Percentiles rank a stretch among this genome's conserved stretches.
phyloP scores from a whole-genome alignment of 2,329 filamentous ascomycete genomes.

The Ascocoryne sarcoides region DNA sequence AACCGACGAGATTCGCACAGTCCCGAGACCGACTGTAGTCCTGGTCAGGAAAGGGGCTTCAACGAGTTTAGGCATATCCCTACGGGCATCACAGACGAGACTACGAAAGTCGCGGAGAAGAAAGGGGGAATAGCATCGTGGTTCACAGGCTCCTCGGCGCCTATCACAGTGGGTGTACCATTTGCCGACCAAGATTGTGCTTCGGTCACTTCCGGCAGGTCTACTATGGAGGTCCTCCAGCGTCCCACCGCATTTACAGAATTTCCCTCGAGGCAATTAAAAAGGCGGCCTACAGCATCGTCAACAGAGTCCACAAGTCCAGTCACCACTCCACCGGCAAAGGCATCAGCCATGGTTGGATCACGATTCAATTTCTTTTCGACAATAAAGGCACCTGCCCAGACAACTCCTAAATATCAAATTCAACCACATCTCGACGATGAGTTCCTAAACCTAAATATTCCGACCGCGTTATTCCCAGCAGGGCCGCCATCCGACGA shows the following conservation, averaged over 20 bases:
- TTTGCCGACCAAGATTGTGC: slow-evolving; percentile 10
- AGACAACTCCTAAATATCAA: slow-evolving; percentile 14
- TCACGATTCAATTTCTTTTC: slow-evolving; percentile 23
- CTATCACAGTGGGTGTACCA: slow-evolving; percentile 18
- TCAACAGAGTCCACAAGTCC: slow-evolving; percentile 6
- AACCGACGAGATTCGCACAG: background rate
- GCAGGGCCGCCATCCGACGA: slow-evolving; percentile 33
- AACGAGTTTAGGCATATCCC: slow-evolving; percentile 23
- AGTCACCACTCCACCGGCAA: slow-evolving; percentile 8
- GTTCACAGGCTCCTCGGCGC: slow-evolving; percentile 23
- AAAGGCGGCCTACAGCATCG: slow-evolving; percentile 16
- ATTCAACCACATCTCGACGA: slow-evolving; percentile 26
- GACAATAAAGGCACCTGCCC: slow-evolving; percentile 16
- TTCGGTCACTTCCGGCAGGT: slow-evolving; percentile 3
- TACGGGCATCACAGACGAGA: slow-evolving; percentile 22
- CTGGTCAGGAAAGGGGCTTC: slow-evolving; percentile 4
- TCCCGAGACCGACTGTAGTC: background rate
- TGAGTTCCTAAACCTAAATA: slow-evolving; percentile 47
- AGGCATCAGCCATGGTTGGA: slow-evolving; percentile 3
- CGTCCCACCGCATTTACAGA: background rate
- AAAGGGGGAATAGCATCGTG: slow-evolving; percentile 22
- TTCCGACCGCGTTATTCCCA: slow-evolving; percentile 47
- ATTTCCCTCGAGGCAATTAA: slow-evolving; percentile 8
- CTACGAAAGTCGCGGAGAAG: slow-evolving; percentile 19
- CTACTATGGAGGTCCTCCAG: slow-evolving; percentile 8